Base-by-base conservation (phyloP, 139 green algal genomes). In the Raphidocelis subcapitata region DNA sequence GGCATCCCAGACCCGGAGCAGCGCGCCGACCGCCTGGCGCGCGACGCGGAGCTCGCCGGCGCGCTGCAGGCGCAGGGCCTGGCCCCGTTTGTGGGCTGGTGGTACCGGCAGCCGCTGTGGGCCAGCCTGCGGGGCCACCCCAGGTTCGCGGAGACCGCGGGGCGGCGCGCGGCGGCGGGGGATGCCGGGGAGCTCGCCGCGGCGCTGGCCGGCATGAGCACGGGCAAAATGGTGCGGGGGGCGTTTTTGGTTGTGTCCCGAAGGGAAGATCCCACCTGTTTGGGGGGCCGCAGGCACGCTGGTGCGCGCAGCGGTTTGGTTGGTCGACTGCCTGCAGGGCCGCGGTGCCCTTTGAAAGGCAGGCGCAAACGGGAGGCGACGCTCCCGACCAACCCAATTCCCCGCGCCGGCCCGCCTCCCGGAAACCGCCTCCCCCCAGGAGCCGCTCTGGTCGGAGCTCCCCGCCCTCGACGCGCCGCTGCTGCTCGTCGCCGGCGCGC, bases 91-190 rank as follows among this genome's bases (percentile, higher is more conserved):
- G 49, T 94, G 57, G 29, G 70, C 0, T n/a, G 49, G 21, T 97
- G 92, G 92, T 97, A 97, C 63, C 20, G 74, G 67, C 57, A 72
- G 62, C 77, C 82, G 3, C 73, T 97, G 70, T 97, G 92, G 90
- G 33, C 29, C 0, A 63, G 46, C 0, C 79, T 97, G 29, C 57
- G 81, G 0, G 28, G 36, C 29, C 82, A 87, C 59, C 79, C 81
- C 2, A 65, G 74, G 60, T 91, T 90, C 60, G 21, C 4, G 1
- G 60, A 44, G 28, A 52, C 90, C 67, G 28, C 89, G 72, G 36
- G 46, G 41, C 47, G 61, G 33, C 41, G 79, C 0, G 15, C 5
- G 35, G 21, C 0, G 24, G 44, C 41, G n/a, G 67, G 69, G 46
- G 33, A 31, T 21, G 49, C 49, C 16, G 31, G 64, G 64, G 49